phyloP scores from a whole-genome alignment of 106 monocot genomes.

The Acorus gramineus region DNA sequence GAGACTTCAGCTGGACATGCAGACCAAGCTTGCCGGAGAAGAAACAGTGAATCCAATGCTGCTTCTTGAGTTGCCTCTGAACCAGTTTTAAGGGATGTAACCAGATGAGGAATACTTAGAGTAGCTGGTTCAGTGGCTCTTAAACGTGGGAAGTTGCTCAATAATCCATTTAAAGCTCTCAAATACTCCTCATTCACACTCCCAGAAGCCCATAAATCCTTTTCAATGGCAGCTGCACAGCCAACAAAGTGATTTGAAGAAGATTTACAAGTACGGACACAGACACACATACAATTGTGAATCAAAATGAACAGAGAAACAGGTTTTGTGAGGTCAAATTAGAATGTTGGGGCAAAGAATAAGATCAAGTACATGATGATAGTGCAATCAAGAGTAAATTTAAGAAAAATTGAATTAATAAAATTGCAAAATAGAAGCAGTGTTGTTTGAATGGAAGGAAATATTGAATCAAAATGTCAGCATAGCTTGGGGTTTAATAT shows the following conservation, averaged over 20 bases:
- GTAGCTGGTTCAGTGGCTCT: slow-evolving; percentile 94
- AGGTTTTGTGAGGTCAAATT: too few species aligned
- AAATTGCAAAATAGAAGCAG: too few species aligned
- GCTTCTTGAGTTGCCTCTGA: slow-evolving; percentile 94
- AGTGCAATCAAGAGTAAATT: too few species aligned
- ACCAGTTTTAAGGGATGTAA: slow-evolving; percentile 80
- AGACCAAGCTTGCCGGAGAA: slow-evolving; percentile 95
- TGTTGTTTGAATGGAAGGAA: too few species aligned
- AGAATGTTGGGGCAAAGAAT: too few species aligned
- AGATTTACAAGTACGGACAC: not conserved
- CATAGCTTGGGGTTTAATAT: too few species aligned
- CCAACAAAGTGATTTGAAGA: not conserved
- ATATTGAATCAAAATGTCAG: too few species aligned
- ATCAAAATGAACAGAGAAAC: not conserved
- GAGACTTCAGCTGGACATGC: slow-evolving; percentile 92
- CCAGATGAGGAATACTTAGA: slow-evolving; percentile 86
- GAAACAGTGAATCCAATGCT: slow-evolving; percentile 81
- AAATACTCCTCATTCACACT: slow-evolving; percentile 90
- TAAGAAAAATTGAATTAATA: too few species aligned
- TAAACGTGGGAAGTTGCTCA: slow-evolving; percentile 88
- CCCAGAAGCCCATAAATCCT: slow-evolving; percentile 81
- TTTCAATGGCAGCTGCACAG: slow-evolving; percentile 91
- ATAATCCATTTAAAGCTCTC: slow-evolving; percentile 77
- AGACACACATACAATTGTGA: not conserved
- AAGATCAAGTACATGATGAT: too few species aligned